A percentile compares a stretch with the other conserved stretches of the same genome.
phyloP scores from a whole-genome alignment of 257 asterid species.

The Solanum lycopersicoides region DNA sequence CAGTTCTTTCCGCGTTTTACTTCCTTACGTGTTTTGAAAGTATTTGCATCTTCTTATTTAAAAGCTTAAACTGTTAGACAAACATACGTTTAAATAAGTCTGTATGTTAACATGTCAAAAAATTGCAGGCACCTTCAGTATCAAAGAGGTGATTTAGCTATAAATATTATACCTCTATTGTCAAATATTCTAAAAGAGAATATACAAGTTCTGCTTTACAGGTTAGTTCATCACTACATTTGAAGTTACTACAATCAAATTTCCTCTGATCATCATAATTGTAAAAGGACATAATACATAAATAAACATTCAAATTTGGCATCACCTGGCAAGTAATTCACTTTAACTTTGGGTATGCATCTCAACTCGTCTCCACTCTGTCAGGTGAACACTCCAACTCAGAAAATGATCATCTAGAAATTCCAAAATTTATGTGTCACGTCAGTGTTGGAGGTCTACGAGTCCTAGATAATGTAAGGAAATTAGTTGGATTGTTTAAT shows the following conservation, averaged over 20 bases:
- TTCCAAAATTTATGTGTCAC: not conserved
- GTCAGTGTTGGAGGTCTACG: not conserved
- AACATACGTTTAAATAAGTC: not conserved
- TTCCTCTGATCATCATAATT: not conserved
- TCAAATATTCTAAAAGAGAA: constrained; percentile 5
- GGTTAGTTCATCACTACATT: constrained; percentile 2
- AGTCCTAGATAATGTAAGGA: not conserved
- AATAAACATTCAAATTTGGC: not conserved
- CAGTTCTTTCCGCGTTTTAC: not conserved
- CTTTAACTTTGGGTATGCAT: too few species aligned
- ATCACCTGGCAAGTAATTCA: not conserved
- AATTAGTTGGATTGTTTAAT: not conserved
- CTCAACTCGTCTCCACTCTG: not conserved
- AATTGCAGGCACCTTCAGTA: constrained; percentile 3
- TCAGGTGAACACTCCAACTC: not conserved
- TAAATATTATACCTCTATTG: constrained; percentile 5
- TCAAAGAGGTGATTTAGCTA: not conserved
- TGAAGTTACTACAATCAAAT: not conserved
- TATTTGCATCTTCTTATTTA: not conserved
- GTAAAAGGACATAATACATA: not conserved
- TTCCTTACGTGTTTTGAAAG: not conserved
- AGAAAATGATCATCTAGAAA: not conserved
- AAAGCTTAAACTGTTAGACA: not conserved
- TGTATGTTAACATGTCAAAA: not conserved
- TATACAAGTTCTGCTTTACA: constrained; percentile 13